These are phyloP conservation scores for Globisporangium nunn DNA, from an alignment of 352 stramenopile species.

Conservation along the genomic window DNA sequence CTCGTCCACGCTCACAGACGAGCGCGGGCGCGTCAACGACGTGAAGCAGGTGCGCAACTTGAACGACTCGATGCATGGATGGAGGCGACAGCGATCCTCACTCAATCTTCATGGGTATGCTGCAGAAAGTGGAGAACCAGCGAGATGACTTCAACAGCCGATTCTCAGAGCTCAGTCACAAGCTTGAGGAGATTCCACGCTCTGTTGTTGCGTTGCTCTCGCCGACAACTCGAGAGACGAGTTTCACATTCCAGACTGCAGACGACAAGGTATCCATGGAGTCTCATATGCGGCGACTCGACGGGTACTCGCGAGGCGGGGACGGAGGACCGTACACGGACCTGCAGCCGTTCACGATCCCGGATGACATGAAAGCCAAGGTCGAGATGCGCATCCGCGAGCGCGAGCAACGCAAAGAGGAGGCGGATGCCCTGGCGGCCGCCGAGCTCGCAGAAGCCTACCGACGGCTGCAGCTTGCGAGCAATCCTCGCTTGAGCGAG, in stretches of 20 bases:
- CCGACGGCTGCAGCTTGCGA: conserved; percentile 44
- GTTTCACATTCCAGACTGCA: conserved; percentile 45
- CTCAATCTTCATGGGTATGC: background rate
- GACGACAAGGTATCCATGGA: conserved; percentile 52
- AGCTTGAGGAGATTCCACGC: conserved; percentile 52
- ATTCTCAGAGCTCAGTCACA: conserved; percentile 52
- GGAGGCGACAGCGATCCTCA: background rate
- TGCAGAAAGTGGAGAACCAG: conserved; percentile 69
- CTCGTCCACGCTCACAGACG: conserved; percentile 40
- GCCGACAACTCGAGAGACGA: conserved; percentile 9
- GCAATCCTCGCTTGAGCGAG: conserved; percentile 52
- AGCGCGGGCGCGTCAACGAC: conserved; percentile 32
- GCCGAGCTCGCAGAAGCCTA: conserved; percentile 57
- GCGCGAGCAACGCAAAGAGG: conserved; percentile 39
- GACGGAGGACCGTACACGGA: conserved; percentile 48
- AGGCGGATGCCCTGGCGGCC: conserved; percentile 32
- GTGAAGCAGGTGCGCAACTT: conserved; percentile 31
- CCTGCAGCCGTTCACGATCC: conserved; percentile 65
- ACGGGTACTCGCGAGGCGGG: conserved; percentile 7
- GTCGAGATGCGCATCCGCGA: conserved; percentile 64
- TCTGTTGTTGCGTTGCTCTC: conserved; percentile 41
- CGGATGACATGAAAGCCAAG: conserved; percentile 72
- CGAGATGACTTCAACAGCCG: conserved; percentile 53
- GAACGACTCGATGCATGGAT: background rate
- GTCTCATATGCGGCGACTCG: conserved; percentile 32